Percentiles rank a stretch among this genome's conserved stretches.
Evolutionary conservation across 768 basidiomycete genomes (phyloP).

Genomic region (Crassisporium funariophilum): DNA sequence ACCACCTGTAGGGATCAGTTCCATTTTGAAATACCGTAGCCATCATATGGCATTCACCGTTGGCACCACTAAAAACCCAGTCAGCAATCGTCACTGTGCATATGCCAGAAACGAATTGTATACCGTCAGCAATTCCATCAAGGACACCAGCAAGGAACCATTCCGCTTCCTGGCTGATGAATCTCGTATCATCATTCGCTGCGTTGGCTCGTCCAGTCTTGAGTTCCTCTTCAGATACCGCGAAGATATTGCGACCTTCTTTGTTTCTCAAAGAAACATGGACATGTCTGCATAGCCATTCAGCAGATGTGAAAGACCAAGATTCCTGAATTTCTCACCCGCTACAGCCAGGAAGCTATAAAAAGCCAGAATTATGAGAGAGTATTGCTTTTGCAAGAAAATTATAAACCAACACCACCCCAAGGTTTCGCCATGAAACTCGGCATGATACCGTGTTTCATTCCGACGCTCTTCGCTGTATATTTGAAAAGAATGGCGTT

Average conservation of each 20-base stretch:
- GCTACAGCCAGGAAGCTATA: constrained; percentile 90
- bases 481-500: constrained; percentile 94
- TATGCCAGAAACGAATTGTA: constrained; percentile 22
- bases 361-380: not conserved
- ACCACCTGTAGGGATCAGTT: constrained; percentile 52
- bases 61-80: constrained; percentile 64
- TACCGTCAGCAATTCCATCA: constrained; percentile 88
- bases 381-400: not conserved
- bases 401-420: constrained; percentile 68
- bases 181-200: constrained; percentile 78
- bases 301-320: not conserved
- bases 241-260: constrained; percentile 79
- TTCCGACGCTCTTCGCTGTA: constrained; percentile 87
- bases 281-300: constrained; percentile 60
- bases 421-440: constrained; percentile 99
- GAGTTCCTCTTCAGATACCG: constrained; percentile 61
- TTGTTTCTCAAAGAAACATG: constrained; percentile 83
- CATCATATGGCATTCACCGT: constrained; percentile 49
- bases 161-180: constrained; percentile 81
- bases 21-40: not conserved
- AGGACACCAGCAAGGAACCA: constrained; percentile 94
- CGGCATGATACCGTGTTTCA: constrained; percentile 85
- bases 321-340: constrained; percentile 60
- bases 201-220: constrained; percentile 69
- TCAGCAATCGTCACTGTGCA: not conserved